Evolutionary conservation across 1,139 yeast species (phyloP), one percentile per base, ranked within the genome.

Genomic region (Blastobotrys arbuscula): DNA sequence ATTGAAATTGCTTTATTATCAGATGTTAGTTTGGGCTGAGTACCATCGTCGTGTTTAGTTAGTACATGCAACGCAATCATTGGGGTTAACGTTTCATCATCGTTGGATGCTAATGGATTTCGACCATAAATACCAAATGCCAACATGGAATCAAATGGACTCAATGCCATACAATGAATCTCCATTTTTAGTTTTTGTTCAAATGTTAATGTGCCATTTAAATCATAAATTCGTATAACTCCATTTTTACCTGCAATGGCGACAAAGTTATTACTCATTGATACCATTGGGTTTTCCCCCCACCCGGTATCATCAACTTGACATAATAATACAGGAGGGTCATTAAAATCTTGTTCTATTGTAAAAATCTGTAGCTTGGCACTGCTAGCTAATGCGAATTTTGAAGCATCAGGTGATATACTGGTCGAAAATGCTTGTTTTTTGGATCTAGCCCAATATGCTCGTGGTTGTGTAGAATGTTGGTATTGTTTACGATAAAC

Each of bases 151-250:
- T 84, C 88, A 53, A 76, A 72, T 0, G 81, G 78, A 7, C 94
- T 78, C 1, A 87, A 72, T 18, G 88, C 82, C 50, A 87, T 73
- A 59, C 95, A 87, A 51, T 95, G 68, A 33, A 89, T 83, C 1
- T 94, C 90, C 64, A 85, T 85, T 53, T 77, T 78, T 26, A 90
- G 81, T 39, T 76, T 70, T 60, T 85, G 80, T 0, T 86, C 78
- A 65, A 84, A 87, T 1, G 88, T 71, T 0, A 95, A 95, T 10
- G 61, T 58, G 19, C 73, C 66, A 12, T 73, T 70, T 10, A 84
- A 60, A 58, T 84, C 85, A 52, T 78, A 75, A 1, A 86, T 81
- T 51, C 90, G 69, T 56, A 87, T 68, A 30, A 82, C 73, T 0
- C 95, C 95, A 52, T 78, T 73, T 7, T 35, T 35, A 1, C 95